A percentile compares a stretch with the other conserved stretches of the same genome.
Evolutionary conservation across 2,329 filamentous ascomycete species (phyloP).

Genomic region (Verticillium zaregamsianum): DNA sequence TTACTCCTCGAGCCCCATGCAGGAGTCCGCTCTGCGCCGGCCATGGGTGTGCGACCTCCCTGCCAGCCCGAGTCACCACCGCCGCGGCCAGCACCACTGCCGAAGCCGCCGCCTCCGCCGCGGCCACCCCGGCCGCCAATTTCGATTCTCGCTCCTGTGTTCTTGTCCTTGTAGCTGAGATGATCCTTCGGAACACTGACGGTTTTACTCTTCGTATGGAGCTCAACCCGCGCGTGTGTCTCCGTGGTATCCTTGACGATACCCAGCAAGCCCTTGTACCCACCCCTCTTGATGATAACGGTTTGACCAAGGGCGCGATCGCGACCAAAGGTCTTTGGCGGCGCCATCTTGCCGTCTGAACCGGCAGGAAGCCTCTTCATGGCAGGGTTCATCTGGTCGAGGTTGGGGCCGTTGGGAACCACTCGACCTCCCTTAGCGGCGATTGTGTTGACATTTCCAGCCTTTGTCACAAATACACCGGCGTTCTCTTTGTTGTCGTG

Average conservation of each 20-base stretch:
- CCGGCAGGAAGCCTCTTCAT: conserved; percentile 62
- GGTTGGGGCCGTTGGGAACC: conserved; percentile 66
- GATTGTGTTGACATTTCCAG: conserved; percentile 80
- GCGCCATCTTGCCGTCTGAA: conserved; percentile 53
- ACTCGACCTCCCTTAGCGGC: conserved; percentile 90
- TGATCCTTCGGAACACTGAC: conserved; percentile 79
- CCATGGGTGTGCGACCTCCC: conserved; percentile 65
- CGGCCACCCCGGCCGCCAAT: conserved; percentile 49
- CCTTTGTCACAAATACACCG: conserved; percentile 82
- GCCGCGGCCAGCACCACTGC: conserved; percentile 37
- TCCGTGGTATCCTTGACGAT: conserved; percentile 96
- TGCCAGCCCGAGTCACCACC: conserved; percentile 50
- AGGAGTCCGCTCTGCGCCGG: conserved; percentile 66
- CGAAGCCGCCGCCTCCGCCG: conserved; percentile 39
- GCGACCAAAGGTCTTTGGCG: conserved; percentile 72
- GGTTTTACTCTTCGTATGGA: conserved; percentile 92
- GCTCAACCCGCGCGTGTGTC: conserved; percentile 78
- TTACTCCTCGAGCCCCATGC: conserved; percentile 70
- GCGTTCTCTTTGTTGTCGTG: conserved; percentile 81
- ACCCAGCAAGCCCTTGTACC: conserved; percentile 87
- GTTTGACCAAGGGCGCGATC: conserved; percentile 89
- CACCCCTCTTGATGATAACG: conserved; percentile 80
- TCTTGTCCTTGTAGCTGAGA: conserved; percentile 79
- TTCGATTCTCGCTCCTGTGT: conserved; percentile 75
- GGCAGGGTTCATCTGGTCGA: conserved; percentile 89